Base-by-base conservation (phyloP, 2,329 filamentous ascomycete genomes). In the Penicillium verrucosum region DNA sequence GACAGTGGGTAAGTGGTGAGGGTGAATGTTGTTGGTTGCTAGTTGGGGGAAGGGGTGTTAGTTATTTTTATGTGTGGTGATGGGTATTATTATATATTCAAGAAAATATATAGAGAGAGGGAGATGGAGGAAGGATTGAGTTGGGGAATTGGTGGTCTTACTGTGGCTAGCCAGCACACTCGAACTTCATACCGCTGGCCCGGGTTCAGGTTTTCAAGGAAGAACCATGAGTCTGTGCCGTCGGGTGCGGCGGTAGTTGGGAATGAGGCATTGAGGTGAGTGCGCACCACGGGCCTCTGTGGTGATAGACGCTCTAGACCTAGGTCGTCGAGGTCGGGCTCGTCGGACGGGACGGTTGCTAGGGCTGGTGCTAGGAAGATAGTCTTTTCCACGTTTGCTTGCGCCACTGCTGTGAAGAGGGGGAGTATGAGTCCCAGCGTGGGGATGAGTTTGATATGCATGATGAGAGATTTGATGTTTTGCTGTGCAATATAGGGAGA, bases 161-260 rank as follows among this genome's bases (percentile, higher is more conserved):
- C 93, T 59, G 88, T 94, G 40, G 94, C 94, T 58, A 91, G 82
- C 92, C 93, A 99, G 77, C 93, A 97, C 58, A 97, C 81, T 53
- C 94, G 86, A 47, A 96, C 83, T 78, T 99, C 94, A 80, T 97
- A 97, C 63, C 92, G 84, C 68, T 88, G 87, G 11, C 85, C 84
- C 36, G 85, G 82, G n/a, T 76, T 80, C 53, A 99, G 80, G 34
- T 81, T 77, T 55, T 89, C 83, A 6, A 99, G 82, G 8, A 93
- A 77, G 64, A 92, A 83, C 94, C 94, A 97, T 29, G 89, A 87
- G 50, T 86, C 80, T 11, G 79, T 75, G 8, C 89, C 90, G 12
- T 78, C 71, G 10, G 80, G 81, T 30, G 75, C 70, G 2, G 77
- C 70, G 8, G 77, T 65, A 7, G 77, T 81, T 11, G 90, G 86